Base-by-base conservation (phyloP, 2,329 filamentous ascomycete species). In the Sporothrix variecibatus region DNA sequence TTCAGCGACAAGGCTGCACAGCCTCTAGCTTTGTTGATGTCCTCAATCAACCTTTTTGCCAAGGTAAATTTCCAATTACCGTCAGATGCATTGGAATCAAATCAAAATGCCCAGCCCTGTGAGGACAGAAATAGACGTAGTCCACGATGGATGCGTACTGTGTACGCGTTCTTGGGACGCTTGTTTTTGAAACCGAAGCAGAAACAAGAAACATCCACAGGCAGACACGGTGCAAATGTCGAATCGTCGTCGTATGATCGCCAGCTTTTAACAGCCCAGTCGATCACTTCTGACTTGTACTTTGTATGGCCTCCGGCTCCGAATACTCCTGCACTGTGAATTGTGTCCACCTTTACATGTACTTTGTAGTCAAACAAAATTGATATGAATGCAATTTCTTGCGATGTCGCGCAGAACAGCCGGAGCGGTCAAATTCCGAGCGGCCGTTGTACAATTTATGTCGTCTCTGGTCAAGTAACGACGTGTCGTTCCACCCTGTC, bases 81-180 rank as follows among this genome's bases (percentile, higher is more conserved):
- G 64, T 67, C 40, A 67, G 64, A 67, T 67, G 64, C 40, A n/a
- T 31, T 49, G 64, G 64, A 67, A 67, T 49, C 40, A 67, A 67
- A 34, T 8, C 34, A 34, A 34, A 3, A 7, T 31, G 40, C 26
- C 26, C 40, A 31, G 26, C 40, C 26, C 23, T 67, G 40, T 17
- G 23, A 20, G 40, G 40, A n/a, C 64, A 23, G 12, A 67, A 67
- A 67, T n/a, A 49, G 64, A 11, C 62, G 11, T 11, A 43, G 40
- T 43, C 7, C 56, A 26, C 8, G 51, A 56, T 53, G 8, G 12
- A 20, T 49, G 6, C 15, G 15, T 2, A 11, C 6, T 43, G 40
- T 15, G 53, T 31, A 58, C 26, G 26, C 56, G 56, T 53, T n/a
- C 20, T 53, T 53, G 49, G 23, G 43, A 12, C 15, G 15, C 43